Evolutionary conservation across 495 filamentous ascomycete species (phyloP), one percentile per base, ranked within the genome.

Genomic region (Penicillium daleae): DNA sequence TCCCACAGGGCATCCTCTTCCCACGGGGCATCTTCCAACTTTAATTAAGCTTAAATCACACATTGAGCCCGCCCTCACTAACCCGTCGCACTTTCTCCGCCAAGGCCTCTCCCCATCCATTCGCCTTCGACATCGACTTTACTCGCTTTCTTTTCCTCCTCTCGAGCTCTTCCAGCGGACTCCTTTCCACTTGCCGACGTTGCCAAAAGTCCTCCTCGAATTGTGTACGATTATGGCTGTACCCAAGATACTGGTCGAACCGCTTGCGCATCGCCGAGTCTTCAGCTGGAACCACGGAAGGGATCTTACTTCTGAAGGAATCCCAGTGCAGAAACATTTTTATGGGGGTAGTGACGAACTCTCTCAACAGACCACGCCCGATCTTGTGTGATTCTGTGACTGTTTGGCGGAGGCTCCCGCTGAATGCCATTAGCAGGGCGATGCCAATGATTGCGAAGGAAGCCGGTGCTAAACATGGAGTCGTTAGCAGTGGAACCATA

Each of bases 391-490:
- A 32, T 58, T 69, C 74, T 3, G 56, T 59, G 6, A 74, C 64
- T 33, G 57, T 54, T 42, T 76, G 70, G 44, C 78, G 76, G 5
- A 80, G 65, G 2, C 60, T 72, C 40, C 74, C 68, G 52, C 74
- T 81, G 69, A 82, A 82, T 0, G 77, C 80, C 29, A 80, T 62
- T 9, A 80, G 61, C 17, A 82, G 69, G 17, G 80, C 75, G 42
- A 79, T 53, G n/a, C 70, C 51, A 7, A 83, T 82, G 6, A 82
- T 76, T 12, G 71, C 77, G 50, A 80, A 55, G 15, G 75, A 78
- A 12, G 75, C 64, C 7, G 77, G 77, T 21, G 66, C 77, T 79
- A 33, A 24, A 0, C 2, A 40, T 9, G 22, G 2, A 37, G 7
- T 2, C 53, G 58, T 77, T 37, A 70, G 66, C 33, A n/a, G 21